phyloP scores from a whole-genome alignment of 2,329 filamentous ascomycete genomes.

The Dactylellina haptotyla region DNA sequence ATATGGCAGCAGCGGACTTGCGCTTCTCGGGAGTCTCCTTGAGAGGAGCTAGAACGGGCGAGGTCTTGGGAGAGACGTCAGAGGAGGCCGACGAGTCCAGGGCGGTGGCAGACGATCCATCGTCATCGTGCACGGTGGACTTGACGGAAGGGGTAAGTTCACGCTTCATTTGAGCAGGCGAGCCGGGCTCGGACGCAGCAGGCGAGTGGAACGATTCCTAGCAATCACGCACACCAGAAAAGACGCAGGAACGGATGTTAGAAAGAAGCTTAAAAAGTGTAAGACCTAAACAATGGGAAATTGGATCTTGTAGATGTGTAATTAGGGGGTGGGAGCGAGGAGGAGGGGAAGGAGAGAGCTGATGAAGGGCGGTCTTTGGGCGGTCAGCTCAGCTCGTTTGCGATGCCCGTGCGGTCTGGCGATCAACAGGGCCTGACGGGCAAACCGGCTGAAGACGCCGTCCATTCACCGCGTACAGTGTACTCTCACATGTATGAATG shows the following conservation, averaged over 20 bases:
- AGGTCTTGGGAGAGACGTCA: constrained; percentile 40
- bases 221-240: too few relatives aligned
- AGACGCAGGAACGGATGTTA: background rate
- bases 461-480: too few relatives aligned
- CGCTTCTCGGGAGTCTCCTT: constrained; percentile 28
- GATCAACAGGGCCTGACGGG: background rate
- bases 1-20: constrained; percentile 66
- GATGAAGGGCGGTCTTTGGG: too few relatives aligned
- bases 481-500: too few relatives aligned
- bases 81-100: constrained; percentile 43
- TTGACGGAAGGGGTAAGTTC: constrained; percentile 54
- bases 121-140: constrained; percentile 50
- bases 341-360: background rate
- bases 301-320: too few relatives aligned
- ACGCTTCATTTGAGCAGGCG: constrained; percentile 54
- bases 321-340: background rate
- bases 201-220: constrained; percentile 54
- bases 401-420: too few relatives aligned
- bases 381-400: too few relatives aligned
- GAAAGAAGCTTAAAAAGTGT: background rate
- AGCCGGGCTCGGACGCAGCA: constrained; percentile 51
- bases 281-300: too few relatives aligned
- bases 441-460: background rate
- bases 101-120: constrained; percentile 32
- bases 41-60: constrained; percentile 15